These are phyloP conservation scores for Croton setiger DNA, from an alignment of 441 rosid genomes.

Conservation along the genomic window DNA sequence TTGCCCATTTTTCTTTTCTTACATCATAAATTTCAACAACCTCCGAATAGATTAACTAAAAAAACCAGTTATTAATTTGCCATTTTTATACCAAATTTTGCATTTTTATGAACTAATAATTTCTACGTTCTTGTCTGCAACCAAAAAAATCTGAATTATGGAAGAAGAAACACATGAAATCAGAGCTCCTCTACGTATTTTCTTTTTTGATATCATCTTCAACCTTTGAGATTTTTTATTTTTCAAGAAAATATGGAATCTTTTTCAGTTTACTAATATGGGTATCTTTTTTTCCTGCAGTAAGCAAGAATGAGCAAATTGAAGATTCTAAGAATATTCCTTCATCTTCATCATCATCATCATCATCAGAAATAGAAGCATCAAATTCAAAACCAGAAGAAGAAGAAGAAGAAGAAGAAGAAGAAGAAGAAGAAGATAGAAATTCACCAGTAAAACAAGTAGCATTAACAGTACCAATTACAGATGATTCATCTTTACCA, in stretches of 20 bases:
- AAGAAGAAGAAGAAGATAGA: conserved; percentile 49
- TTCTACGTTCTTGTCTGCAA: background rate
- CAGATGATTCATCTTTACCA: conserved; percentile 75
- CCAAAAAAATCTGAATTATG: conserved; percentile 20
- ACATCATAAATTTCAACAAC: background rate
- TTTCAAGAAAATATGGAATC: too few species aligned
- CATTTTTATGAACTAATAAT: background rate
- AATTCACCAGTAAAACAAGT: conserved; percentile 83
- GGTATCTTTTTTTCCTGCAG: conserved; percentile 21
- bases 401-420: conserved; percentile 54
- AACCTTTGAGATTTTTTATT: too few species aligned
- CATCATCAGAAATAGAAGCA: too few species aligned
- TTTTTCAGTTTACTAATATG: background rate
- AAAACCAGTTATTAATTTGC: background rate
- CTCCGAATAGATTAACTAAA: background rate
- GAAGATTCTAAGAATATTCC: conserved; percentile 19
- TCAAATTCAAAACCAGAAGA: conserved; percentile 3
- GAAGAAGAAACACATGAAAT: conserved; percentile 30
- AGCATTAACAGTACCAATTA: conserved; percentile 76
- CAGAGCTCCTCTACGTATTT: conserved; percentile 34
- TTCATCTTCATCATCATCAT: conserved; percentile 32
- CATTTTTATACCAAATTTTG: background rate
- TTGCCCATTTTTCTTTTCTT: background rate
- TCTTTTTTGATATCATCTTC: background rate
- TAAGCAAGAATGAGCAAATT: conserved; percentile 22